Evolutionary conservation across 768 basidiomycete genomes (phyloP).

Genomic region (Clavulina sp.): DNA sequence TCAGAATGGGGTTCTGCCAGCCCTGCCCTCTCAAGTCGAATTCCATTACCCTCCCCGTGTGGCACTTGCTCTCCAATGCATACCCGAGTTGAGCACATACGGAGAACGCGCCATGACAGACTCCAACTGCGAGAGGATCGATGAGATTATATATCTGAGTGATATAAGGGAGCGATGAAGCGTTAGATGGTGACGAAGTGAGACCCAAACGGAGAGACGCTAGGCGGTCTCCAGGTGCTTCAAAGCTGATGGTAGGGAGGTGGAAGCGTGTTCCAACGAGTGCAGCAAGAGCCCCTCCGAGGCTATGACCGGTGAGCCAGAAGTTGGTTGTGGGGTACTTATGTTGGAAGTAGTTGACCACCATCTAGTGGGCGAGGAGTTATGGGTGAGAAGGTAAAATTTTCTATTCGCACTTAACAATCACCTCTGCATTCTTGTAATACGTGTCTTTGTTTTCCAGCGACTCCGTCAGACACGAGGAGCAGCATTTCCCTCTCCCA

Average conservation of each 20-base stretch:
- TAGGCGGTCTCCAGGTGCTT: constrained; percentile 45
- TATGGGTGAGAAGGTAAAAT: not conserved
- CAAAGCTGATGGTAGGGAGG: constrained; percentile 43
- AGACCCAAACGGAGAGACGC: constrained; percentile 60
- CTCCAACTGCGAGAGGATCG: constrained; percentile 82
- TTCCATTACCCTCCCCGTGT: constrained; percentile 60
- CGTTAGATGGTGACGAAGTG: constrained; percentile 15
- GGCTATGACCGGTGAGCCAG: constrained; percentile 47
- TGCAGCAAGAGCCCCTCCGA: constrained; percentile 47
- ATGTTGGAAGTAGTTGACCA: constrained; percentile 38
- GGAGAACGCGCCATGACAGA: constrained; percentile 59
- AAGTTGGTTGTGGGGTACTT: constrained; percentile 43
- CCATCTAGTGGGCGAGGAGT: constrained; percentile 20
- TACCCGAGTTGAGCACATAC: constrained; percentile 72
- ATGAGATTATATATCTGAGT: constrained; percentile 77
- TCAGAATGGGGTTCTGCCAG: constrained; percentile 72
- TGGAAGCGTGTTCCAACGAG: constrained; percentile 51
- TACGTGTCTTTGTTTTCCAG: constrained; percentile 79
- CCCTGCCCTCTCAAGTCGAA: constrained; percentile 39
- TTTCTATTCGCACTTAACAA: constrained; percentile 16
- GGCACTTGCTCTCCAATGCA: constrained; percentile 72
- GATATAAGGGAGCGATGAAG: too few relatives aligned
- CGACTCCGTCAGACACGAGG: constrained; percentile 64
- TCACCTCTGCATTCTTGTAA: constrained; percentile 71
- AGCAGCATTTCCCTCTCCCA: constrained; percentile 28